Evolutionary conservation across 2,329 filamentous ascomycete species (phyloP).

Genomic region (Neonectria hederae): DNA sequence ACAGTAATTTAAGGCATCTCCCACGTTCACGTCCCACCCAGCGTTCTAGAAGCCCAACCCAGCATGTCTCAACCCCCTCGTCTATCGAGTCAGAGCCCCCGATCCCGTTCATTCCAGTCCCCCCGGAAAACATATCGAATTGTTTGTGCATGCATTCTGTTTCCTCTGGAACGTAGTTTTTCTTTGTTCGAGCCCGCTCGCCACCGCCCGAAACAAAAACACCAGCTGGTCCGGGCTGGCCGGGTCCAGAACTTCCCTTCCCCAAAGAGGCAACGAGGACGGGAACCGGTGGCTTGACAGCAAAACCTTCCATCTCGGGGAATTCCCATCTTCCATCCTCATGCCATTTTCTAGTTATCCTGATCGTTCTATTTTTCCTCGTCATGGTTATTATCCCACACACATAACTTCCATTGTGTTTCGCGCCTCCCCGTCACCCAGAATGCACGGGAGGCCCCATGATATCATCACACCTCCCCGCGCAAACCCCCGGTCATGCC

Average conservation of each 20-base stretch:
- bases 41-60: neutral
- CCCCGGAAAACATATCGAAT: neutral
- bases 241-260: neutral
- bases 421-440: neutral
- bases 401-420: too few relatives aligned
- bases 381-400: neutral
- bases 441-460: constrained; percentile 23
- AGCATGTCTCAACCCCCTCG: too few relatives aligned
- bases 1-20: too few relatives aligned
- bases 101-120: neutral
- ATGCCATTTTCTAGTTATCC: neutral
- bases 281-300: neutral
- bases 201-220: neutral
- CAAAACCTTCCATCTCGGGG: neutral
- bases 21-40: neutral
- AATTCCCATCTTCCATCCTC: neutral
- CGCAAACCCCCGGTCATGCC: constrained; percentile 35
- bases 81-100: neutral
- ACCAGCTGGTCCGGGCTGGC: too few relatives aligned
- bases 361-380: neutral
- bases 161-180: neutral
- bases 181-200: neutral
- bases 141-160: neutral
- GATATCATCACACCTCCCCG: constrained; percentile 42
- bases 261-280: neutral